Percentiles rank a stretch among this genome's conserved stretches.
These are phyloP conservation scores for Claviceps africana DNA, from an alignment of 2,329 filamentous ascomycete species.

Conservation along the genomic window DNA sequence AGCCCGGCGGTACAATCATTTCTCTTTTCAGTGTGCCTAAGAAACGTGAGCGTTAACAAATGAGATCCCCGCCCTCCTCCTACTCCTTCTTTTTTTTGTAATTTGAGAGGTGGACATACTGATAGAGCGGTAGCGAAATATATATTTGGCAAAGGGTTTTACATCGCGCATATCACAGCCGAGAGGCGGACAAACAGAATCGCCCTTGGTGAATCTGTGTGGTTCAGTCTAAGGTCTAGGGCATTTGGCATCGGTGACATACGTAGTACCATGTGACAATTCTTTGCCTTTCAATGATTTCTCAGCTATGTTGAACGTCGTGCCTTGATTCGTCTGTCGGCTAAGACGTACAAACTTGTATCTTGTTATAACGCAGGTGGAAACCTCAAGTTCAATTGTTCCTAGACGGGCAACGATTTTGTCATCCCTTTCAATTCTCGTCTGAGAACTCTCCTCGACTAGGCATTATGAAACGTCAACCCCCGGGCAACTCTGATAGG, in stretches of 20 bases:
- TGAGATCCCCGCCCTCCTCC: background rate
- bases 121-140: slow-evolving; percentile 13
- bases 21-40: slow-evolving; percentile 11
- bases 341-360: rapidly evolving
- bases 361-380: rapidly evolving
- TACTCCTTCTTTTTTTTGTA: background rate
- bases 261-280: slow-evolving; percentile 13
- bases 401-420: slow-evolving; percentile 8
- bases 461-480: background rate
- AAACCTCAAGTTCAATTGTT: slow-evolving; percentile 5
- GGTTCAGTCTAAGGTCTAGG: background rate
- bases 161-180: rapidly evolving
- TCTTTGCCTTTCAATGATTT: slow-evolving; percentile 15
- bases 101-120: slow-evolving; percentile 4
- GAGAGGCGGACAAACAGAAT: rapidly evolving
- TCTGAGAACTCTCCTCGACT: slow-evolving; percentile 6
- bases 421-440: background rate
- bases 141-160: background rate
- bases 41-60: background rate
- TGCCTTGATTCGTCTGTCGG: too few relatives aligned
- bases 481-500: background rate
- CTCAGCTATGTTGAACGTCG: slow-evolving; percentile 7
- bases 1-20: slow-evolving; percentile 11
- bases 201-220: background rate
- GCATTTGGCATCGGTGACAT: background rate